Base-by-base conservation (phyloP, 2,329 filamentous ascomycete species). In the Apiospora sp. region DNA sequence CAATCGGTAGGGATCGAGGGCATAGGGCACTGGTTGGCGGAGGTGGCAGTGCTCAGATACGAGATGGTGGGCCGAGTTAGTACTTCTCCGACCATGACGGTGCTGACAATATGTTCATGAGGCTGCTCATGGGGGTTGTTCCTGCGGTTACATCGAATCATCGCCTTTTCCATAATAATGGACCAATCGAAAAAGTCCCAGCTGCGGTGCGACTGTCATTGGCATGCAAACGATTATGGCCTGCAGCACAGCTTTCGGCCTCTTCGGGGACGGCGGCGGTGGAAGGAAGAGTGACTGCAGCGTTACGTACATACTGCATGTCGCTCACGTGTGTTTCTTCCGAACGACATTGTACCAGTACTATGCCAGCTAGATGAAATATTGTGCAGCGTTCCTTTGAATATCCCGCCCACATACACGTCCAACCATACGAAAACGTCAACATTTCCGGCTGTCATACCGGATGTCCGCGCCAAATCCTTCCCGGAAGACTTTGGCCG, bases 31-130 rank as follows among this genome's bases (percentile, higher is more conserved):
- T n/a, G 10, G 19, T 64, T 37, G 34, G 58, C 19, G 58, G 58
- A 64, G 58, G 34, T 41, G 58, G 58, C 58, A 64, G 58, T 64
- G 58, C 22, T 64, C 34, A 41, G 10, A 64, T 41, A 64, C 34
- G 34, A 64, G 34, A 4, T 37, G 8, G 27, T 30, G 27, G 27
- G 27, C 27, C 27, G 27, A 30, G 7, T n/a, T 3, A 13, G 19
- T 64, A 64, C 41, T 41, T 24, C 58, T 64, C 58, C 22, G 58
- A 49, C 10, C 19, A 41, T 41, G 58, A 64, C 34, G 22, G 22
- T n/a, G 58, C 37, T 64, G 54, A 58, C 54, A 14, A 3, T 34
- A 58, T 34, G 12, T 5, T 51, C 8, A 24, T 51, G 49, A 51
- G n/a, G 51, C 51, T 58, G 51, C 51, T 30, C 30, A 58, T 30